phyloP scores from a whole-genome alignment of 2,329 filamentous ascomycete genomes.

The Fusarium sp. region DNA sequence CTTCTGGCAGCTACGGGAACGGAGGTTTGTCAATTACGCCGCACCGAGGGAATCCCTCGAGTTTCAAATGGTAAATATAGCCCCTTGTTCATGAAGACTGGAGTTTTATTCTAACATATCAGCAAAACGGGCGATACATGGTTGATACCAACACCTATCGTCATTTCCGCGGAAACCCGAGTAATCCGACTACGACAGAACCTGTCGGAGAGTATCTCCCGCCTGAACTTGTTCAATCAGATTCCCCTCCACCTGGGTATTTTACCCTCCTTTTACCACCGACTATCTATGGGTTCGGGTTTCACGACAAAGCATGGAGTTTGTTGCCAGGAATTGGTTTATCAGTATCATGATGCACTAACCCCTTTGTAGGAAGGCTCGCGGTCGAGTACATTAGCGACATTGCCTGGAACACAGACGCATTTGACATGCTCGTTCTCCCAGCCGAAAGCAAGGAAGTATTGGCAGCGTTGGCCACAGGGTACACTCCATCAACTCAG shows the following conservation, averaged over 20 bases:
- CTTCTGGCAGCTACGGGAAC: constrained; percentile 3
- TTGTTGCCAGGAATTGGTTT: not conserved
- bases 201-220: not conserved
- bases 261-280: not conserved
- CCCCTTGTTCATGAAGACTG: not conserved
- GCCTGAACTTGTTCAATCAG: not conserved
- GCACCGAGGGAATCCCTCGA: not conserved
- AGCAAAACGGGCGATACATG: not conserved
- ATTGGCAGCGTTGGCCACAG: not conserved
- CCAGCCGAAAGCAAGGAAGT: not conserved
- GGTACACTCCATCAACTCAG: not conserved
- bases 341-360: not conserved
- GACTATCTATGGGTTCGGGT: not conserved
- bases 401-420: not conserved
- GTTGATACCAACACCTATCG: not conserved
- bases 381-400: not conserved
- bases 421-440: not conserved
- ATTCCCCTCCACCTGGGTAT: not conserved
- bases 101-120: no score
- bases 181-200: no score
- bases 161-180: not conserved
- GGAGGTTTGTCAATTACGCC: not conserved
- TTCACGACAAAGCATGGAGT: constrained; percentile 6
- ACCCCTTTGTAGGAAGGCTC: not conserved
- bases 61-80: constrained; percentile 1